phyloP scores from a whole-genome alignment of 768 basidiomycete genomes.

The Gloeopeniophorella convolvens region DNA sequence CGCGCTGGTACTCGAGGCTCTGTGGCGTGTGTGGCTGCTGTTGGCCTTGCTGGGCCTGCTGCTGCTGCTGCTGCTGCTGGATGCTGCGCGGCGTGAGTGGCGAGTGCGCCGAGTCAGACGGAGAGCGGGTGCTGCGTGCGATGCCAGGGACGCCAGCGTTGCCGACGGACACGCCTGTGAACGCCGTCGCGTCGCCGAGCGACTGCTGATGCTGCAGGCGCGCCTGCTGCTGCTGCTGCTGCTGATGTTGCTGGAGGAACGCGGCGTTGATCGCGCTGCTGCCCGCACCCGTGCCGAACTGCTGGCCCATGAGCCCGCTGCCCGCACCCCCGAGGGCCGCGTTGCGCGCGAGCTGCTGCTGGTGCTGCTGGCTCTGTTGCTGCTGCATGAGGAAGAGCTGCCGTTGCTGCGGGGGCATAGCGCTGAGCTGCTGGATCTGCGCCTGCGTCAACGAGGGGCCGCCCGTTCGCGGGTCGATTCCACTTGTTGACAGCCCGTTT shows the following conservation, averaged over 20 bases:
- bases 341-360: constrained; percentile 5
- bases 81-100: constrained; percentile 33
- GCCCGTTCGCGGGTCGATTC: constrained; percentile 18
- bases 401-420: constrained; percentile 34
- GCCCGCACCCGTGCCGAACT: constrained; percentile 6
- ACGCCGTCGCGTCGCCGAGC: constrained; percentile 37
- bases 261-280: background rate
- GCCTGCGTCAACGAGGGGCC: constrained; percentile 26
- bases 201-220: constrained; percentile 28
- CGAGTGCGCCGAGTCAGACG: constrained; percentile 53
- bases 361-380: constrained; percentile 34
- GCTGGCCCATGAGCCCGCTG: constrained; percentile 9
- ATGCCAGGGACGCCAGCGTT: constrained; percentile 51
- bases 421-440: constrained; percentile 23
- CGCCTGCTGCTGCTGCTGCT: constrained; percentile 42
- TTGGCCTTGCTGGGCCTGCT: constrained; percentile 23
- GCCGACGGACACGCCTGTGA: constrained; percentile 30
- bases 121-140: constrained; percentile 66
- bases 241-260: constrained; percentile 29
- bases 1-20: constrained; percentile 17
- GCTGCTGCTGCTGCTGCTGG: constrained; percentile 24
- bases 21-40: constrained; percentile 24
- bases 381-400: constrained; percentile 40
- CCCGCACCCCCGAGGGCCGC: too few relatives aligned
- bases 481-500: constrained; percentile 6